A percentile compares a stretch with the other conserved stretches of the same genome.
Evolutionary conservation across 805 yeast genomes (phyloP).

Genomic region (Cyberlindnera americana): DNA sequence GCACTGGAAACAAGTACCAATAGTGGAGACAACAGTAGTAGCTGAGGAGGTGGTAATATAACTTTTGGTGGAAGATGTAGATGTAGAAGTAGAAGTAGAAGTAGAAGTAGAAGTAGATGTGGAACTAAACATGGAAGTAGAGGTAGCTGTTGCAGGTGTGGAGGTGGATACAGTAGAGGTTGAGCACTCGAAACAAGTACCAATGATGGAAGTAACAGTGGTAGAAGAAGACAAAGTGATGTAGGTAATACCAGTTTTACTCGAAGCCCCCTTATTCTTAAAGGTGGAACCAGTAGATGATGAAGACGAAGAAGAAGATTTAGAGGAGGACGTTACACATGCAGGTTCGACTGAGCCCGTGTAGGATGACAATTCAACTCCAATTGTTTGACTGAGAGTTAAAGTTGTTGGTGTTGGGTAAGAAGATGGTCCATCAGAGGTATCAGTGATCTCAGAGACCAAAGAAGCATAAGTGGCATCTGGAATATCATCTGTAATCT

Average conservation of each 20-base stretch:
- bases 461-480: conserved; percentile 14
- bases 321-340: conserved; percentile 2
- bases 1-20: conserved; percentile 8
- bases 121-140: neutral
- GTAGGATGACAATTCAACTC: neutral
- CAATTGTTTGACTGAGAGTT: conserved; percentile 3
- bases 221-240: neutral
- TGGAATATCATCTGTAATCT: conserved; percentile 19
- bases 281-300: too few species aligned
- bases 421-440: neutral
- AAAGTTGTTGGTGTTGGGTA: conserved; percentile 9
- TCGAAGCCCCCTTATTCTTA: neutral
- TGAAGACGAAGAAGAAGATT: neutral
- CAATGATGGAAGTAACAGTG: neutral
- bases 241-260: neutral
- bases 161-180: neutral
- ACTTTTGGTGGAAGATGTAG: neutral
- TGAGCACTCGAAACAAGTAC: neutral
- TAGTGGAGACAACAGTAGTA: neutral
- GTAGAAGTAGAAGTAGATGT: neutral
- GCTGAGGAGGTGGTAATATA: neutral
- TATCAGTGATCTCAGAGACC: neutral
- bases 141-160: too few species aligned
- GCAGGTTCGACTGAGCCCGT: conserved; percentile 4
- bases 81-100: neutral